phyloP scores from a whole-genome alignment of 176 grass and related monocot species.

The Sorghum bicolor region DNA sequence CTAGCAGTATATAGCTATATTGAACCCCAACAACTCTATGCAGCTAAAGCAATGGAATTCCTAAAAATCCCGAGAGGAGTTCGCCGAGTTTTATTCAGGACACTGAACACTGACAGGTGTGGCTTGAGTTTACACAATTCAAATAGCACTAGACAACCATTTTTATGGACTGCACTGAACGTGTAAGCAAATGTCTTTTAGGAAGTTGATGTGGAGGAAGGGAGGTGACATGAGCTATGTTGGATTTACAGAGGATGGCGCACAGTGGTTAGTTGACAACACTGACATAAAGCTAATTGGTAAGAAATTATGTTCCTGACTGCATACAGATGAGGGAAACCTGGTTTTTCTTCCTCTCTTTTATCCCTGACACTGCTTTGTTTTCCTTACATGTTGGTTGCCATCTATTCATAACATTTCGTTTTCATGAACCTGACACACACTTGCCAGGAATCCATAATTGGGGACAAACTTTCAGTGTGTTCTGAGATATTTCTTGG shows the following conservation, averaged over 20 bases:
- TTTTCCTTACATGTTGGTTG: neutral
- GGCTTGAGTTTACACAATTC: neutral
- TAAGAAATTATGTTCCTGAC: constrained; percentile 29
- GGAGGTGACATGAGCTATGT: constrained; percentile 65
- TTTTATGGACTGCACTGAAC: neutral
- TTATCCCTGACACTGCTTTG: neutral
- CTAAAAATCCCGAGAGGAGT: constrained; percentile 73
- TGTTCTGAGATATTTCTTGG: neutral
- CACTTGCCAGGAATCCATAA: neutral
- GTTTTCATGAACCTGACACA: neutral
- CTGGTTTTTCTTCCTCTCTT: neutral
- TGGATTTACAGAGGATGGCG: constrained; percentile 78
- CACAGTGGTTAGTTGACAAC: constrained; percentile 85
- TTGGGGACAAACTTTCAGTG: neutral
- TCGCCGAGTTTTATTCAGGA: constrained; percentile 77
- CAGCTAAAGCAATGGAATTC: constrained; percentile 77
- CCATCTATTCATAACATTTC: neutral
- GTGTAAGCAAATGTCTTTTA: constrained; percentile 31
- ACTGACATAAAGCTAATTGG: constrained; percentile 89
- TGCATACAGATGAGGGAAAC: neutral
- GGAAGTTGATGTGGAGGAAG: constrained; percentile 81
- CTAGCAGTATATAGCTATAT: neutral
- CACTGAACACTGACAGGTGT: constrained; percentile 82
- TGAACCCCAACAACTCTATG: neutral
- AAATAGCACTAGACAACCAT: neutral